Base-by-base conservation (phyloP, 2,329 filamentous ascomycete species). In the Cladophialophora immunda region DNA sequence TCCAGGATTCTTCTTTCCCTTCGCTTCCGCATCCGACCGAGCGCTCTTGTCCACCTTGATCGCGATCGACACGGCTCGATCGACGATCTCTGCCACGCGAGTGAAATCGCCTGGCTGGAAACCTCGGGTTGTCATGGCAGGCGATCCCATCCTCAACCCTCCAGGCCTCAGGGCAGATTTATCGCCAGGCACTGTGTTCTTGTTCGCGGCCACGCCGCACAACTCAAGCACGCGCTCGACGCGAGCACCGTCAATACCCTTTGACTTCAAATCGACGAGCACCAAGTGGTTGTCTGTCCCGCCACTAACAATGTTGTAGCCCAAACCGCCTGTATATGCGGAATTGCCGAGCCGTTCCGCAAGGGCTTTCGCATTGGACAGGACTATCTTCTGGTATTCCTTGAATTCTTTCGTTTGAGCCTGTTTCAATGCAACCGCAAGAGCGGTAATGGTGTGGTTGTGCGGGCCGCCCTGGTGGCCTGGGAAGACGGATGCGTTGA, bases 191-290 rank as follows among this genome's bases (percentile, higher is more conserved):
- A 97, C 95, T 68, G 92, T 91, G 89, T 99, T 99, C 90, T 99
- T 99, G 90, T 99, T 99, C 88, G 93, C 97, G 70, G 95, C 94
- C 80, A 99, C 97, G 86, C 97, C 97, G 83, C 97, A 95, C 81
- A 96, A 92, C 85, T 99, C 95, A 22, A 99, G 90, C 67, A 99
- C 91, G 69, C 92, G 90, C 87, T 99, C 95, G 50, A 98, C 92
- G 80, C 95, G 93, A 66, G 91, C 91, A 72, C 94, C 94, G 76
- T 99, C 95, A 68, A 99, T 89, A 65, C 86, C 86, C 77, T 95
- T 92, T 41, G 92, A 89, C 83, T 97, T 97, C 58, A 99, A 87
- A 79, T 99, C 95, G 57, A 95, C 85, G 19, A 99, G 87, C 11
- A 99, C 92, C 71, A 99, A 90, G 82, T 99, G 95, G 84, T 97